Base-by-base conservation (phyloP, 768 basidiomycete species). In the Termitomyces sp. region DNA sequence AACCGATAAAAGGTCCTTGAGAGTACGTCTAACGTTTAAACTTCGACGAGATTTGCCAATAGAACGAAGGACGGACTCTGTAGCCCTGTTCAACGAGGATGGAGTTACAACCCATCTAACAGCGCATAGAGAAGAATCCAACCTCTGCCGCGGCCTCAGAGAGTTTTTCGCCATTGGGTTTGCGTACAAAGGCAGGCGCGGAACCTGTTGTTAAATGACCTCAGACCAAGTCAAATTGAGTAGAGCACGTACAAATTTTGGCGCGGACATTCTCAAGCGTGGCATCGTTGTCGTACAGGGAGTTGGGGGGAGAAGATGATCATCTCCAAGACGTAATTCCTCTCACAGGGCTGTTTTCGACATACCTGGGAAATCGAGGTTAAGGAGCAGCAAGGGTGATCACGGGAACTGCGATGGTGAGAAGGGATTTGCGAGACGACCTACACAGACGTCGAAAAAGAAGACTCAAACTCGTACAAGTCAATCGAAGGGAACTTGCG, bases 21-120 rank as follows among this genome's bases (percentile, higher is more conserved):
- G 10, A 31, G 31, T 31, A 24, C 0, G 24, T 26, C 13, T 54
- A n/a, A 16, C 56, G 14, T 59, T 62, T 29, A 44, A 22, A 4
- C 59, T 20, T 14, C 62, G 31, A 26, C 64, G 41, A 24, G 62
- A 57, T 26, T 59, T 47, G 26, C 65, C 64, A 6, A 34, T 44
- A 9, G 64, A 49, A 24, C 42, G 6, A 20, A 66, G 62, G 34
- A 59, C 50, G 8, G 47, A 53, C 1, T 56, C 60, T 18, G 13
- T 49, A 18, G 16, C 61, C 44, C 16, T 41, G 51, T 3, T 57
- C 57, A 50, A 60, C 50, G 41, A 67, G 53, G 26, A 58, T 67
- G 55, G 22, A 57, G n/a, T n/a, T n/a, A n/a, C n/a, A n/a, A n/a
- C n/a, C n/a, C n/a, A n/a, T n/a, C n/a, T n/a, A n/a, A n/a, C n/a